These are phyloP conservation scores for Suhomyces kilbournensis DNA, from an alignment of 805 yeast genomes.

Conservation along the genomic window DNA sequence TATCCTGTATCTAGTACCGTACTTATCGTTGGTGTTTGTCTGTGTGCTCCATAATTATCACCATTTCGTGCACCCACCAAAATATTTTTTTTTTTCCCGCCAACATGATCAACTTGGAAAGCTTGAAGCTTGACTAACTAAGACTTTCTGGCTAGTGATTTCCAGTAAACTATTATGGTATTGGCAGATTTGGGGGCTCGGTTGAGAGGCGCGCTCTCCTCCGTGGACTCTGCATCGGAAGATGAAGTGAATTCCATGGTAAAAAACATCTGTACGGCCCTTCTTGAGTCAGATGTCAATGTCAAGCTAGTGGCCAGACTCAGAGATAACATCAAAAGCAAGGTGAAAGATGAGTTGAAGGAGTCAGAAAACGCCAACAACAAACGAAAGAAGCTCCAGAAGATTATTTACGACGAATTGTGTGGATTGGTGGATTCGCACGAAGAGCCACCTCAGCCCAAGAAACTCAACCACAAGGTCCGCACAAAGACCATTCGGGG, in stretches of 20 bases:
- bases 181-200: slow-evolving; percentile 46
- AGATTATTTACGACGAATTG: slow-evolving; percentile 91
- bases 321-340: slow-evolving; percentile 53
- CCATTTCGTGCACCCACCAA: not conserved
- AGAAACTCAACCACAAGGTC: slow-evolving; percentile 53
- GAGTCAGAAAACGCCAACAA: slow-evolving; percentile 50
- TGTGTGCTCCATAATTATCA: not conserved
- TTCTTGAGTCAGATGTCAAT: slow-evolving; percentile 92
- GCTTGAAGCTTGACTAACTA: not conserved
- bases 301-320: slow-evolving; percentile 75
- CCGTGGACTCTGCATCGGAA: slow-evolving; percentile 39
- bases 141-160: too few species aligned
- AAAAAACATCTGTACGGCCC: slow-evolving; percentile 86
- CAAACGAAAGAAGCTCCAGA: slow-evolving; percentile 82
- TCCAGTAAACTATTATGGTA: slow-evolving; percentile 29
- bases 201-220: slow-evolving; percentile 41
- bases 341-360: slow-evolving; percentile 56
- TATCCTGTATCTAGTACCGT: too few species aligned
- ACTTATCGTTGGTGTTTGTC: too few species aligned
- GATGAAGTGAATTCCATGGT: slow-evolving; percentile 51
- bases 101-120: not conserved
- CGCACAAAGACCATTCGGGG: slow-evolving; percentile 24
- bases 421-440: slow-evolving; percentile 79
- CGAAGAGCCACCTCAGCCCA: slow-evolving; percentile 69
- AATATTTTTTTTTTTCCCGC: not conserved